Evolutionary conservation across 2,329 filamentous ascomycete species (phyloP).

Genomic region (Hansfordia pulvinata): DNA sequence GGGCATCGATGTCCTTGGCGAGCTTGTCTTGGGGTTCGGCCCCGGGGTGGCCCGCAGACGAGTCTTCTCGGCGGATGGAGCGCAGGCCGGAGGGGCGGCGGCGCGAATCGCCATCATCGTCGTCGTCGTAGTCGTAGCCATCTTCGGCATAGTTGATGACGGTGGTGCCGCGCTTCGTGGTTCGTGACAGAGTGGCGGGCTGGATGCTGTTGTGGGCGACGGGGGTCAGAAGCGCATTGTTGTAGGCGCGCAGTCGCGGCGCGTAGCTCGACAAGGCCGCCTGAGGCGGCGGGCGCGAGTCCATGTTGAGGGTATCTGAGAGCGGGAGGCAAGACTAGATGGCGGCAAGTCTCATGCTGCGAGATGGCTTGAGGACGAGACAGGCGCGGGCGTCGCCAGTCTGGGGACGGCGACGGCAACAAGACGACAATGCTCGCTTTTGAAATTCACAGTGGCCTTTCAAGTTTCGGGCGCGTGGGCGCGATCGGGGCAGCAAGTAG

Average conservation of each 20-base stretch:
- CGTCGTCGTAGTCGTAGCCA: slow-evolving; percentile 68
- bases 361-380: no score
- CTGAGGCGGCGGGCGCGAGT: slow-evolving; percentile 48
- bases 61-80: slow-evolving; percentile 68
- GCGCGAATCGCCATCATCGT: slow-evolving; percentile 62
- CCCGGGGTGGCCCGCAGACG: slow-evolving; percentile 41
- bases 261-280: slow-evolving; percentile 87
- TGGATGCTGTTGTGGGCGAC: slow-evolving; percentile 58
- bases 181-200: slow-evolving; percentile 57
- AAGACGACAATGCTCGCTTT: no score
- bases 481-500: no score
- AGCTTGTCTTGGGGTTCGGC: slow-evolving; percentile 63
- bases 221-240: slow-evolving; percentile 81
- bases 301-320: slow-evolving; percentile 29
- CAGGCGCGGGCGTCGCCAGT: no score
- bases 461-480: no score
- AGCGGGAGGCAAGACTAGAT: no score
- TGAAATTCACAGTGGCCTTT: no score
- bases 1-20: slow-evolving; percentile 66
- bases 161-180: slow-evolving; percentile 93
- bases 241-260: slow-evolving; percentile 77
- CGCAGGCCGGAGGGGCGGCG: slow-evolving; percentile 74
- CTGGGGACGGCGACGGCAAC: no score
- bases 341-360: no score
- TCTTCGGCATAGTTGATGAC: slow-evolving; percentile 98